Evolutionary conservation across 805 yeast genomes (phyloP), one percentile per base, ranked within the genome.

Genomic region (Saccharomycodes ludwigii): DNA sequence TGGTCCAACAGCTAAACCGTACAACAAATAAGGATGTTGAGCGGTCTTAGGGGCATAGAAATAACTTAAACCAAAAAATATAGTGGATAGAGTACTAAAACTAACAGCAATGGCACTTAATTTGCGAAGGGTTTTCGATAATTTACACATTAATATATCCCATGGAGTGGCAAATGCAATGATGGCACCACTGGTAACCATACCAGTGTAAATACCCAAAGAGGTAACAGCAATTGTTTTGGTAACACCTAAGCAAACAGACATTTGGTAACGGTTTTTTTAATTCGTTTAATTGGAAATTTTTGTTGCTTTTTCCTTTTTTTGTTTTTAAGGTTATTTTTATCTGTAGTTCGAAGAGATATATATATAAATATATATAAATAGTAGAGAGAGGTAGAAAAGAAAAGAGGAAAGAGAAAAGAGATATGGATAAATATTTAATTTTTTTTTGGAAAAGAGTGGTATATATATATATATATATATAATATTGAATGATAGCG

Each of bases 21-120:
- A 80, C 10, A 80, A 46, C 46, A 80, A 63, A 49, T 79, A 80
- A 14, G 91, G 91, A 53, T 80, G 93, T 51, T 70, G 70, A 34
- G 66, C 73, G 22, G 58, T 48, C 4, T 52, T 41, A 14, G 81
- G 72, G 1, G 84, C 72, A 30, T 64, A 62, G 30, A 56, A 57
- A 47, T 65, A 79, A n/a, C 78, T 76, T 39, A 65, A 41, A 20
- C 62, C 56, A 41, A 79, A 73, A 30, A 73, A 58, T 21, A 60
- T 52, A 1, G 77, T 43, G 6, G 78, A 63, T 16, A 73, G 25
- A 4, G 66, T 47, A 12, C 75, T 74, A 21, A 74, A 54, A 2
- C 50, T 39, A 10, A 47, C 39, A 30, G 52, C 46, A 29, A 51
- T 31, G 30, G 42, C 25, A 32, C 44, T 43, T 32, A 55, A 50